These are phyloP conservation scores for Lactarius pseudohatsudake DNA, from an alignment of 768 basidiomycete species.

Conservation along the genomic window DNA sequence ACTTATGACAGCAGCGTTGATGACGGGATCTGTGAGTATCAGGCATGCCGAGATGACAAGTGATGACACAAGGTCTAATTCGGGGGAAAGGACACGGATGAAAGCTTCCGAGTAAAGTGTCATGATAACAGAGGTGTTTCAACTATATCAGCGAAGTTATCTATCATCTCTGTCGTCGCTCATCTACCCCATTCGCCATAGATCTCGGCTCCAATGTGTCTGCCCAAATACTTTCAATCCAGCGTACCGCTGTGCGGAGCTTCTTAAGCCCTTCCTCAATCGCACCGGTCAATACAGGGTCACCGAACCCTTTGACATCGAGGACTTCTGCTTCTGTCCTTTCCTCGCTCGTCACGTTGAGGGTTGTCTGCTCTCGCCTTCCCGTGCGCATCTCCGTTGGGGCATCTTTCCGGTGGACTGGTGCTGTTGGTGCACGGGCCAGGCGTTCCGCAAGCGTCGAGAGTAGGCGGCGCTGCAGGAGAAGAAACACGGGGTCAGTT, in stretches of 20 bases:
- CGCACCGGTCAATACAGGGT: conserved; percentile 50
- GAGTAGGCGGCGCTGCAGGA: conserved; percentile 60
- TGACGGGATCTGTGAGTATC: conserved; percentile 86
- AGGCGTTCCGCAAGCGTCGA: conserved; percentile 39
- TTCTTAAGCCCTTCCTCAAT: conserved; percentile 43
- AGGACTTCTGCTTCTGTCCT: conserved; percentile 23
- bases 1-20: conserved; percentile 74
- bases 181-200: background rate
- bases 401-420: conserved; percentile 16
- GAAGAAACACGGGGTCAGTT: conserved; percentile 62
- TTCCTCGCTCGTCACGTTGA: conserved; percentile 9
- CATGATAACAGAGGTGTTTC: background rate
- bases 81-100: conserved; percentile 65
- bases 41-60: conserved; percentile 77
- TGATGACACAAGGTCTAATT: conserved; percentile 66
- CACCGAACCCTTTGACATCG: conserved; percentile 66
- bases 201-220: conserved; percentile 38
- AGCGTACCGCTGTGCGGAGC: conserved; percentile 45
- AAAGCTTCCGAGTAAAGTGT: conserved; percentile 44
- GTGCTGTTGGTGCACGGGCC: conserved; percentile 16
- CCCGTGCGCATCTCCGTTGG: conserved; percentile 22
- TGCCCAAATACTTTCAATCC: conserved; percentile 58
- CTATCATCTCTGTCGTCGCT: background rate
- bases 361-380: conserved; percentile 12
- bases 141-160: background rate